Evolutionary conservation across 495 filamentous ascomycete genomes (phyloP), one percentile per base, ranked within the genome.

Genomic region (Daldinia loculata): DNA sequence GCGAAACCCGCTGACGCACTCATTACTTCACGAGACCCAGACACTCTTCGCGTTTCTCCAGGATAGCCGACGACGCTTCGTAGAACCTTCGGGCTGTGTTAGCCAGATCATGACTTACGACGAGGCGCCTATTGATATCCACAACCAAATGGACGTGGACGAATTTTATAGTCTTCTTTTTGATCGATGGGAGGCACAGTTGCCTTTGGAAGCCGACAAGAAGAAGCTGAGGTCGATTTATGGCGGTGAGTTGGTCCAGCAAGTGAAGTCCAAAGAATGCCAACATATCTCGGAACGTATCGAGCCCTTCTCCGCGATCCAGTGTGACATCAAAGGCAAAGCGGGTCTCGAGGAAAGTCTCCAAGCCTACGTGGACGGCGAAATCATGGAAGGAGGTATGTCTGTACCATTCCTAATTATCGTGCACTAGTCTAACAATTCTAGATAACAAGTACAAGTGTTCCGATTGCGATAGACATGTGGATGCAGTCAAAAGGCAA

Each of bases 281-380:
- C 77, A 89, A 26, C 95, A 99, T 79, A 93, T 99, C 15, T 98
- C 95, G 0, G 94, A 98, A 74, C 85, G 90, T 27, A 81, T 92
- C 7, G 96, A 98, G 76, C 90, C 92, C 3, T 99, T 98, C 78
- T 96, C 93, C 7, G 95, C 95, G 11, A 95, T 99, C 61, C 93
- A 97, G 68, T 97, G 95, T 78, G 96, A 97, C 69, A 97, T 99
- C 70, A 95, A 97, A 75, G 95, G 95, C 50, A 99, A 98, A 78
- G 85, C 83, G 6, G 89, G 81, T 34, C 86, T 99, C 1, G 84
- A 92, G 66, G 94, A 98, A 63, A 98, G 95, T 76, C 81, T 99
- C 12, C 89, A 93, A 73, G 93, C 95, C 6, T 98, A 97, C 77
- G 94, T 98, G 12, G 92, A 95, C 75, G 95, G 95, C 1, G 96